A percentile compares a stretch with the other conserved stretches of the same genome.
Evolutionary conservation across 2,329 filamentous ascomycete species (phyloP).

Genomic region (Colletotrichum sp.): DNA sequence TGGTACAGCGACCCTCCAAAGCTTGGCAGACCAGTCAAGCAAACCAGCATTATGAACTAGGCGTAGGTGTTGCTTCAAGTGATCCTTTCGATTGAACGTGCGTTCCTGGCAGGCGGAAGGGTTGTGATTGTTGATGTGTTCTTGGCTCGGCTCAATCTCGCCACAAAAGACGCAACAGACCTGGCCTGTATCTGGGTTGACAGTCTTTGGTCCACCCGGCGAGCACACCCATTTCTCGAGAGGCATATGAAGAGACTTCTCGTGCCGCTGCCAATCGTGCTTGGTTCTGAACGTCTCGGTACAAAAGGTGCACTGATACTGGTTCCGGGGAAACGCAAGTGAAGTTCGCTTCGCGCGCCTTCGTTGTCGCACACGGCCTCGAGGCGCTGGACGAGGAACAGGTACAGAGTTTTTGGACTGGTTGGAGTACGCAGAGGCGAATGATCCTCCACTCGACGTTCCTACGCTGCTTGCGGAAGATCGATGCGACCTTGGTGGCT

Average conservation of each 20-base stretch:
- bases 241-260: constrained; percentile 50
- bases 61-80: constrained; percentile 44
- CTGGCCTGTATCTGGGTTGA: constrained; percentile 30
- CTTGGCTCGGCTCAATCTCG: constrained; percentile 29
- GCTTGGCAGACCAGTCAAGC: background rate
- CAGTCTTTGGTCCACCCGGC: constrained; percentile 28
- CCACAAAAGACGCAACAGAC: constrained; percentile 44
- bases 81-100: constrained; percentile 49
- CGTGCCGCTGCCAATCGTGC: constrained; percentile 55
- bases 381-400: background rate
- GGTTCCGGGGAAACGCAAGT: background rate
- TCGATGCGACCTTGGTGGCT: constrained; percentile 1
- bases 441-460: constrained; percentile 20
- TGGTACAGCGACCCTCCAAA: background rate
- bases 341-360: constrained; percentile 4
- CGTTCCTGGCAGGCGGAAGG: constrained; percentile 52
- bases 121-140: constrained; percentile 43
- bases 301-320: constrained; percentile 49
- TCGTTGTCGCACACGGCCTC: constrained; percentile 13
- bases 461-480: constrained; percentile 25
- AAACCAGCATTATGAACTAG: background rate
- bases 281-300: constrained; percentile 50
- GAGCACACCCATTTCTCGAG: constrained; percentile 52
- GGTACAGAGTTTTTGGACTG: background rate
- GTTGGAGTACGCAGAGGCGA: constrained; percentile 13